Conservation (phyloP, 352 stramenopile genomes). For the Phytopythium vexans region DNA sequence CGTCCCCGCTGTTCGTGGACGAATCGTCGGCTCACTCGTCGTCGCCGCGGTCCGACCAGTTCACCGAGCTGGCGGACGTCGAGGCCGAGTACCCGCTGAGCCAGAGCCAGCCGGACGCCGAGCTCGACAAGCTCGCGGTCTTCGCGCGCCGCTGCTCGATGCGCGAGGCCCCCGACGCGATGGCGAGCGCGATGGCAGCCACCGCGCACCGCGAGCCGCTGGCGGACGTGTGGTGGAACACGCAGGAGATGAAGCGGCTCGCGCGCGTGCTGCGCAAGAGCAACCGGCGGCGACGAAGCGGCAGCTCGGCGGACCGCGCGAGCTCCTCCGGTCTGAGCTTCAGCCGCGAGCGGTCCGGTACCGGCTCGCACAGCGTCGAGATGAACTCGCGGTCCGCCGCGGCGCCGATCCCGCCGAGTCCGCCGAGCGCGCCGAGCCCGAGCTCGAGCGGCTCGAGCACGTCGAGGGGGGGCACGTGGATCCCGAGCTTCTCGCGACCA, state of each 20-base stretch:
- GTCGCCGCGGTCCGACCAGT: neutral
- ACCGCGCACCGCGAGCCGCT: constrained; percentile 4
- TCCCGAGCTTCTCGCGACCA: neutral
- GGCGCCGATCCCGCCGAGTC: neutral
- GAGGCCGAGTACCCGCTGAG: constrained; percentile 3
- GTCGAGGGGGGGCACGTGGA: constrained; percentile 5
- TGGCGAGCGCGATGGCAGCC: constrained; percentile 8
- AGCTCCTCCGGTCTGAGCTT: constrained; percentile 3
- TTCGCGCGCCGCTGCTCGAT: constrained; percentile 22
- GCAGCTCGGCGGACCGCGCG: constrained; percentile 10
- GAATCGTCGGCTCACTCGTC: neutral
- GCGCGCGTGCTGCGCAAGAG: constrained; percentile 19
- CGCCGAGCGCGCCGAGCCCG: too few species aligned
- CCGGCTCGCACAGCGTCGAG: neutral
- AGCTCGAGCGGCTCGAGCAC: neutral
- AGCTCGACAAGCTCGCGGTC: constrained; percentile 21
- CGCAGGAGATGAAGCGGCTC: constrained; percentile 31
- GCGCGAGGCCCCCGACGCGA: neutral
- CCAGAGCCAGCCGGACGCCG: neutral
- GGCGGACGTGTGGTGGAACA: constrained; percentile 28
- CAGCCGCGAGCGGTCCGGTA: constrained; percentile 6
- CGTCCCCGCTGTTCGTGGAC: too few species aligned
- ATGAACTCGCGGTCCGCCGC: neutral
- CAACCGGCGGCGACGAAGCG: constrained; percentile 11
- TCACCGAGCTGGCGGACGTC: constrained; percentile 8